Conservation (phyloP, 306 rosid genomes). For the Elaeagnus macrophylla region DNA sequence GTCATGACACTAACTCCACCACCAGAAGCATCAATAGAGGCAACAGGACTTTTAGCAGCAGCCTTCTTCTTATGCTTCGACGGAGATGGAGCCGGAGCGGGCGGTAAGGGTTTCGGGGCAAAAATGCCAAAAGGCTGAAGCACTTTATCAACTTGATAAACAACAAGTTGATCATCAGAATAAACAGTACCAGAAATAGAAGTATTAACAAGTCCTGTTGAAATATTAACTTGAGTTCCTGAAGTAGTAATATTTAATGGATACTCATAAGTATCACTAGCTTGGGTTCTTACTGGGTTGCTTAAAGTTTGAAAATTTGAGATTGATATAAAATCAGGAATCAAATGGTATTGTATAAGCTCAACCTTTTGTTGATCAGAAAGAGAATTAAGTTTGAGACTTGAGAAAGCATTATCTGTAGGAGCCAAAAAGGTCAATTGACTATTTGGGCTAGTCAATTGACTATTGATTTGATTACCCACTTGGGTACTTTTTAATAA, state of each 20-base stretch:
- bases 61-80: slow-evolving; percentile 20
- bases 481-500: slow-evolving; percentile 55
- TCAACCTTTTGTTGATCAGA: slow-evolving; percentile 52
- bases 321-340: slow-evolving; percentile 34
- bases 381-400: slow-evolving; percentile 54
- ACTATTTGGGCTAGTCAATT: slow-evolving; percentile 40
- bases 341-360: slow-evolving; percentile 56
- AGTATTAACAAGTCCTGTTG: slow-evolving; percentile 53
- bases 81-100: slow-evolving; percentile 45
- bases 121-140: slow-evolving; percentile 54
- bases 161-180: slow-evolving; percentile 51
- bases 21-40: too few relatives aligned
- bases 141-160: slow-evolving; percentile 57
- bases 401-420: slow-evolving; percentile 44
- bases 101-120: slow-evolving; percentile 23
- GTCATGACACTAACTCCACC: too few relatives aligned
- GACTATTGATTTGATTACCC: slow-evolving; percentile 43
- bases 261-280: slow-evolving; percentile 44
- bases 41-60: too few relatives aligned
- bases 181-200: slow-evolving; percentile 55
- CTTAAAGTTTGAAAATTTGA: slow-evolving; percentile 61
- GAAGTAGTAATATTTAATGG: slow-evolving; percentile 54
- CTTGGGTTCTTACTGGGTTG: slow-evolving; percentile 63
- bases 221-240: slow-evolving; percentile 51
- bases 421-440: slow-evolving; percentile 48